Conservation (phyloP, 163 green algal species). For the Trebouxiophyceae sp. region DNA sequence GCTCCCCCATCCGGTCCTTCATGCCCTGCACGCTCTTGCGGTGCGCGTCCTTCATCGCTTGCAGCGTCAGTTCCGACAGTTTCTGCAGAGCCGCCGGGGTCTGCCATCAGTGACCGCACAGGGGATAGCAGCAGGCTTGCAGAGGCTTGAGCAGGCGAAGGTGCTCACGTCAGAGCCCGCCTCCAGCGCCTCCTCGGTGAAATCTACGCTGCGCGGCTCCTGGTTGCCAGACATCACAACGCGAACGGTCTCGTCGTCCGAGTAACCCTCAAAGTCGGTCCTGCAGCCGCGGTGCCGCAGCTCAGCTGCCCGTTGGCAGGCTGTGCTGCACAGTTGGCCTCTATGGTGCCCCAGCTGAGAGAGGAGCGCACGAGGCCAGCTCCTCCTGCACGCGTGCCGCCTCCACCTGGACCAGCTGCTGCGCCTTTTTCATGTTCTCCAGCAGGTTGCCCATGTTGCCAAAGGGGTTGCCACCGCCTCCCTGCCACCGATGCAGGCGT, state of each 20-base stretch:
- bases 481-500: too few relatives aligned
- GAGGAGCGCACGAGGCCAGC: slow-evolving; percentile 30
- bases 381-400: slow-evolving; percentile 49
- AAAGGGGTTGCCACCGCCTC: slow-evolving; percentile 34
- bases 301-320: too few relatives aligned
- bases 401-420: slow-evolving; percentile 41
- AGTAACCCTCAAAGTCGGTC: slow-evolving; percentile 57
- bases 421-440: slow-evolving; percentile 60
- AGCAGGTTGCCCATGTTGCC: slow-evolving; percentile 57
- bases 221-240: slow-evolving; percentile 62
- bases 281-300: slow-evolving; percentile 10
- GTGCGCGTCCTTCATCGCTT: not conserved
- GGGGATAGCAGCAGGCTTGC: not conserved
- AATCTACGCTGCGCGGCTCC: slow-evolving; percentile 44
- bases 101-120: slow-evolving; percentile 1
- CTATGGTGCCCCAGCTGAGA: not conserved
- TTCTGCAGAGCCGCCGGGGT: not conserved
- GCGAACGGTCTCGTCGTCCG: slow-evolving; percentile 51
- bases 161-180: slow-evolving; percentile 27
- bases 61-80: not conserved
- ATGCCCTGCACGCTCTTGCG: slow-evolving; percentile 24
- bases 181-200: slow-evolving; percentile 51
- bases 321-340: too few relatives aligned
- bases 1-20: slow-evolving; percentile 39
- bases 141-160: not conserved